Evolutionary conservation across 495 filamentous ascomycete genomes (phyloP).

Genomic region (Penicillium cinerascens): DNA sequence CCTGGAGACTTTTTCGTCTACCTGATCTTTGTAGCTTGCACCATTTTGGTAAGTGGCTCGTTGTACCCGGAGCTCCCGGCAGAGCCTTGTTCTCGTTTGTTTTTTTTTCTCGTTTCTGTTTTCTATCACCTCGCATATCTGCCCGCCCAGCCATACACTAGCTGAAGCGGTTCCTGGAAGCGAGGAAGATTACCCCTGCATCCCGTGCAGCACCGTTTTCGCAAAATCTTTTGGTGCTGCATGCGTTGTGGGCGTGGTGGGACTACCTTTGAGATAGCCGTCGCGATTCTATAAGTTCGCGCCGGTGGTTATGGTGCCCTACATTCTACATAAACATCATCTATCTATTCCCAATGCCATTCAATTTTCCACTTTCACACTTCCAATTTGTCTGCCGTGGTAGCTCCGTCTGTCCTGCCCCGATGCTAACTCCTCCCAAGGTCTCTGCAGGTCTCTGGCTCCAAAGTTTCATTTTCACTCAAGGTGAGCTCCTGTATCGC

Average conservation of each 20-base stretch:
- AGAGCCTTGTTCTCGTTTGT: constrained; percentile 16
- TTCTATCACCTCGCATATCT: constrained; percentile 75
- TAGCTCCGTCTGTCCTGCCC: constrained; percentile 13
- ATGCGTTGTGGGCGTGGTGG: constrained; percentile 85
- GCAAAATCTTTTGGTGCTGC: constrained; percentile 66
- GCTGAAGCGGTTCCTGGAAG: constrained; percentile 96
- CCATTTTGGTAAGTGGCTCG: constrained; percentile 59
- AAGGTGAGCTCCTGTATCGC: constrained; percentile 34
- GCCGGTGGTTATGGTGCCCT: constrained; percentile 83
- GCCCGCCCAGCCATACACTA: constrained; percentile 80
- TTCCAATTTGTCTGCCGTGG: constrained; percentile 11
- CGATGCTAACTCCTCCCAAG: constrained; percentile 36
- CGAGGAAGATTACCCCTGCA: constrained; percentile 94
- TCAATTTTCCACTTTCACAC: constrained; percentile 1
- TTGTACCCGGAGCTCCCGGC: constrained; percentile 5
- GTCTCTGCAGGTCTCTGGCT: constrained; percentile 49
- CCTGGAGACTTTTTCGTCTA: constrained; percentile 71
- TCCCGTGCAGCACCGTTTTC: constrained; percentile 67
- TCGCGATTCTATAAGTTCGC: constrained; percentile 57
- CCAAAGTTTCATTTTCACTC: constrained; percentile 52
- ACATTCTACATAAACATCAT: constrained; percentile 55
- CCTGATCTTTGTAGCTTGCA: constrained; percentile 54
- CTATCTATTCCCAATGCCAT: constrained; percentile 23
- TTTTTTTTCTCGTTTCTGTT: constrained; percentile 15
- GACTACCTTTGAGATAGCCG: constrained; percentile 82